These are phyloP conservation scores for Glonium stellatum DNA, from an alignment of 495 filamentous ascomycete genomes.

Conservation along the genomic window DNA sequence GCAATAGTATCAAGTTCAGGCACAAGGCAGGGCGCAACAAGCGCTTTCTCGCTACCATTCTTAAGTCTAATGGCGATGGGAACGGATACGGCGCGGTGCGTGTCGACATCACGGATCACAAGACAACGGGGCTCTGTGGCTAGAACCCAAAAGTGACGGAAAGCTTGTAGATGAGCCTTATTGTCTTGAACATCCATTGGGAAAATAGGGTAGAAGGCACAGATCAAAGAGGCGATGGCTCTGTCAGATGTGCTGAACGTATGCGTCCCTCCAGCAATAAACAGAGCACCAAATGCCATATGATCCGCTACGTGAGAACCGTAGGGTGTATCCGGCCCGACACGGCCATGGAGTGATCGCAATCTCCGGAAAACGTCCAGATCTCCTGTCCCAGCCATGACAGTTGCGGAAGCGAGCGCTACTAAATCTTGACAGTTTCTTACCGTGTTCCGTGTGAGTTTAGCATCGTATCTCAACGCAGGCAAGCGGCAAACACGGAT, in stretches of 20 bases:
- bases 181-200: conserved; percentile 85
- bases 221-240: conserved; percentile 76
- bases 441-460: conserved; percentile 70
- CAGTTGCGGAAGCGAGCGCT: conserved; percentile 70
- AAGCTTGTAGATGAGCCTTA: conserved; percentile 88
- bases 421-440: conserved; percentile 85
- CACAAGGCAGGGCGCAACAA: conserved; percentile 64
- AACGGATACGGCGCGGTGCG: conserved; percentile 65
- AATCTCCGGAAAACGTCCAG: conserved; percentile 81
- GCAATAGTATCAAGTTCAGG: conserved; percentile 67
- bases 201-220: conserved; percentile 91
- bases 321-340: conserved; percentile 76
- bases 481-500: conserved; percentile 67
- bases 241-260: conserved; percentile 87
- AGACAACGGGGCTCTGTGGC: conserved; percentile 86
- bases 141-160: conserved; percentile 95
- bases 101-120: conserved; percentile 75
- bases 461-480: conserved; percentile 67
- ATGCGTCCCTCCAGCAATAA: conserved; percentile 83
- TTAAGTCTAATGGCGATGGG: conserved; percentile 56
- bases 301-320: conserved; percentile 91
- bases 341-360: conserved; percentile 78
- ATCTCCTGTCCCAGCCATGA: conserved; percentile 95
- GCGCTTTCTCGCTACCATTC: conserved; percentile 37
- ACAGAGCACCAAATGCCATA: conserved; percentile 83